Base-by-base conservation (phyloP, 495 filamentous ascomycete genomes). In the Neurospora sp. region DNA sequence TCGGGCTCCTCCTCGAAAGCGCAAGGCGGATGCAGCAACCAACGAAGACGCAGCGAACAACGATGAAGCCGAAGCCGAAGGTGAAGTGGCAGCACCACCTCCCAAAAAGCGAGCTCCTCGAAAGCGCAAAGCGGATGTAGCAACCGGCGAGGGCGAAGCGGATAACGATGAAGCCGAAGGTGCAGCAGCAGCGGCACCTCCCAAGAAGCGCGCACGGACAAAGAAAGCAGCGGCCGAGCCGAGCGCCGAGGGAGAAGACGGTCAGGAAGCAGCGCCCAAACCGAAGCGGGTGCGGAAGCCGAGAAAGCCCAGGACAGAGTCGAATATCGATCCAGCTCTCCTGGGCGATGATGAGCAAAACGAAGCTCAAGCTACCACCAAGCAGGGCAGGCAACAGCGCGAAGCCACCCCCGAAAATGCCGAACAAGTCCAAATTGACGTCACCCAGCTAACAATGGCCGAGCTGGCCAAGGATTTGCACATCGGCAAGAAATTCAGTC, bases 401-500 rank as follows among this genome's bases (percentile, higher is more conserved):
- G 80, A 81, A 40, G 79, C 83, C 10, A 96, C 93, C 1, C 94
- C 93, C 2, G 92, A 94, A 74, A 90, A 91, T 76, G 91, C 92
- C 1, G 94, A 97, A 79, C 78, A 82, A 10, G 84, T 90, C 40
- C 85, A 90, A 68, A 92, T 98, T 53, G 88, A 91, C 73, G 86
- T 89, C 7, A 85, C 85, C 5, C 86, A 87, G 2, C 85, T 93
- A 41, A 95, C 89, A 71, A 97, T 99, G 93, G 88, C 86, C 14
- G 93, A 97, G 46, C 81, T 99, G 5, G 92, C 90, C 76, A 91
- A 87, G 73, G 93, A 97, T 77, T 79, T 91, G 37, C 86, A 88
- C 35, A 92, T 91, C 9, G 96, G 96, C 48, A 92, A 90, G 80
- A 92, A 89, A 72, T 98, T 94, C 22, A 91, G 91, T 72, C 89